Evolutionary conservation across 208 protist species (phyloP).

Genomic region (Porcisia hertigi): DNA sequence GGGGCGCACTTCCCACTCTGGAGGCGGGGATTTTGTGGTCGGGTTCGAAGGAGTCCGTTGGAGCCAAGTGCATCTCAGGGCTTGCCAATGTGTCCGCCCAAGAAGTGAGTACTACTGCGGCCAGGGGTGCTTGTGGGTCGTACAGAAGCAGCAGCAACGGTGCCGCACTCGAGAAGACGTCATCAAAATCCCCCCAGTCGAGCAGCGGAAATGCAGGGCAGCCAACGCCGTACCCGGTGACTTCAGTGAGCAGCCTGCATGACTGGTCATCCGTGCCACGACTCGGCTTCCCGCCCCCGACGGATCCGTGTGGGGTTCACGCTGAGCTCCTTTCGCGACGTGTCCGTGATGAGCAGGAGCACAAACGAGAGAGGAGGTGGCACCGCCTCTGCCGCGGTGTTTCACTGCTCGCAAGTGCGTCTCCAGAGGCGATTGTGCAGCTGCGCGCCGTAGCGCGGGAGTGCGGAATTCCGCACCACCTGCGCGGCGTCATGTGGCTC

Average conservation of each 20-base stretch:
- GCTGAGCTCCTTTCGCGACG: constrained; percentile 32
- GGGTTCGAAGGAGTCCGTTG: background rate
- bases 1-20: background rate
- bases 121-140: background rate
- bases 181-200: background rate
- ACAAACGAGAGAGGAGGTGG: constrained; percentile 59
- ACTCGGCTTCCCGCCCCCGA: constrained; percentile 46
- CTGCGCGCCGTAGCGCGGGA: constrained; percentile 40
- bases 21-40: background rate
- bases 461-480: constrained; percentile 46
- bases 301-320: constrained; percentile 10
- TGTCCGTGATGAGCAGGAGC: constrained; percentile 27
- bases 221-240: constrained; percentile 43
- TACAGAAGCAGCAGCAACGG: background rate
- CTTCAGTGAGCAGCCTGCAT: constrained; percentile 36
- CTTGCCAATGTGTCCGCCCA: background rate
- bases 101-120: background rate
- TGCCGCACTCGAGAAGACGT: background rate
- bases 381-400: constrained; percentile 43
- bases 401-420: constrained; percentile 48
- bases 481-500: constrained; percentile 70
- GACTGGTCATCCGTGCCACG: constrained; percentile 58
- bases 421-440: constrained; percentile 29
- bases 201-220: background rate
- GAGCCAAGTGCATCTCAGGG: background rate